These are phyloP conservation scores for Epithemia pelagica DNA, from an alignment of 108 stramenopile genomes.

Conservation along the genomic window DNA sequence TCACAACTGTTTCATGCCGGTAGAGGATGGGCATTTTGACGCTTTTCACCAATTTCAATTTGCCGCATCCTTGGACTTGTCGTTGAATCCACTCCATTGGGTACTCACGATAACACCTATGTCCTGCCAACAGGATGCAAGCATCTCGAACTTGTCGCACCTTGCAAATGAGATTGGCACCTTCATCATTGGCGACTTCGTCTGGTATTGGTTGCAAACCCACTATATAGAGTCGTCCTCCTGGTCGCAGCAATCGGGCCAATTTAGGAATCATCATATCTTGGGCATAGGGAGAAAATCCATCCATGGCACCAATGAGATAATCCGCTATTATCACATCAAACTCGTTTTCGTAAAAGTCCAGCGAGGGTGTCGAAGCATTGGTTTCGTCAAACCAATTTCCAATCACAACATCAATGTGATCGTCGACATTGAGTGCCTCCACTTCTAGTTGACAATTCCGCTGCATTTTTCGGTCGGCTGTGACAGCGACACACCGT, in stretches of 20 bases:
- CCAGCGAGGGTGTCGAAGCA: slow-evolving; percentile 7
- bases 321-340: slow-evolving; percentile 92
- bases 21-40: slow-evolving; percentile 86
- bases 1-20: slow-evolving; percentile 62
- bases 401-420: slow-evolving; percentile 75
- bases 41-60: slow-evolving; percentile 35
- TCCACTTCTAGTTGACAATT: slow-evolving; percentile 61
- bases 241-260: slow-evolving; percentile 65
- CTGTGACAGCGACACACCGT: slow-evolving; percentile 72
- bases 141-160: slow-evolving; percentile 87
- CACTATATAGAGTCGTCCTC: slow-evolving; percentile 86
- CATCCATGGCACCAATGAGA: slow-evolving; percentile 94
- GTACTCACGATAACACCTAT: slow-evolving; percentile 94
- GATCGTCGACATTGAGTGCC: slow-evolving; percentile 35
- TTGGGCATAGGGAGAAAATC: slow-evolving; percentile 92
- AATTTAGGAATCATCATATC: slow-evolving; percentile 84
- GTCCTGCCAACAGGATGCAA: slow-evolving; percentile 87
- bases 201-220: slow-evolving; percentile 92
- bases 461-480: slow-evolving; percentile 68
- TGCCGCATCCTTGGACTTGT: slow-evolving; percentile 32
- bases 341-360: slow-evolving; percentile 26
- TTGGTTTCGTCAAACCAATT: slow-evolving; percentile 68
- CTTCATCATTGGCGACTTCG: slow-evolving; percentile 16
- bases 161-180: slow-evolving; percentile 76
- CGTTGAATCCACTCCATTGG: slow-evolving; percentile 90